Base-by-base conservation (phyloP, 257 asterid genomes). In the Penstemon newberryi region DNA sequence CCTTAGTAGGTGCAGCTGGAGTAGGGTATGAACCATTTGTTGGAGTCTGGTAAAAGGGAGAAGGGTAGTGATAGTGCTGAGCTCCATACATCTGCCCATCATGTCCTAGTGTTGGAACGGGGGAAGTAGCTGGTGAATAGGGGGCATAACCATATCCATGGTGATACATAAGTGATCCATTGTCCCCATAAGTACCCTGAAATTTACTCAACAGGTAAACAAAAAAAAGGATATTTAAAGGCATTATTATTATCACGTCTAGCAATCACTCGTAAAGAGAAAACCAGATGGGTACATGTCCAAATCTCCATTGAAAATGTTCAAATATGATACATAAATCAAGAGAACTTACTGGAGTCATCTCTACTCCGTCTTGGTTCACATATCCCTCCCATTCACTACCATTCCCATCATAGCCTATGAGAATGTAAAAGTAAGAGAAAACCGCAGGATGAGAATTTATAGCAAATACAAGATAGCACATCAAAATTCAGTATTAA, bases 81-180 rank as follows among this genome's bases (percentile, higher is more conserved):
- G 91, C 82, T 18, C 96, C 89, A 75, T 89, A 89, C 9, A 85
- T 49, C 72, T 86, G 89, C 25, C 87, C 86, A 79, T 88, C 96
- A 60, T 82, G 93, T 56, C 89, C 96, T 54, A 84, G 43, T 0
- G 87, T 80, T 18, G 90, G 89, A 36, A 80, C 86, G 8, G 90
- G 87, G 4, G 89, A 71, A 50, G 85, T 77, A 66, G 91, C 95
- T 36, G 91, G 89, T 0, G 90, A 86, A 68, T 86, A 86, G 8
- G 90, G 87, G 15, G 68, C 76, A 74, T 82, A 88, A 40, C 96
- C 82, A 81, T 84, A 88, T 11, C 89, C 84, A 47, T 56, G 89
- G 50, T 84, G 95, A 62, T 88, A 86, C 76, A 85, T n/a, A 12
- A 83, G 74, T 2, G 95, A 85, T 42, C 87, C 88, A 44, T 77